Percentiles rank a stretch among this genome's conserved stretches.
Conservation (phyloP, 192 early-diverging fungal species). For the Dissophora globulifera region DNA sequence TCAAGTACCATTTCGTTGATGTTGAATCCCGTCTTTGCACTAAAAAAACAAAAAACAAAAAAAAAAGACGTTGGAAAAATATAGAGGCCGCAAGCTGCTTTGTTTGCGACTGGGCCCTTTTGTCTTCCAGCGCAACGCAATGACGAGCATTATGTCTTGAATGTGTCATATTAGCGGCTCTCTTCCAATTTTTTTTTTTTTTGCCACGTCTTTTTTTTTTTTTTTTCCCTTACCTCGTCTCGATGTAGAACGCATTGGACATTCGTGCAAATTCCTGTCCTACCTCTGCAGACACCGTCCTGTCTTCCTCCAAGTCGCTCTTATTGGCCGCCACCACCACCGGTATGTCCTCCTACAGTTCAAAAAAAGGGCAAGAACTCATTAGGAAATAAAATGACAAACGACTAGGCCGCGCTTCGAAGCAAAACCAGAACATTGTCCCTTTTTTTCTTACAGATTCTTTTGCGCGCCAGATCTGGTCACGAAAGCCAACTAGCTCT, state of each 20-base stretch:
- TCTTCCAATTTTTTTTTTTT: too few relatives aligned
- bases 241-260: slow-evolving; percentile 70
- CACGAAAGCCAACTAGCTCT: slow-evolving; percentile 77
- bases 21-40: slow-evolving; percentile 39
- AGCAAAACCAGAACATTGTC: too few relatives aligned
- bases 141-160: too few relatives aligned
- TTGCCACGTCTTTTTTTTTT: too few relatives aligned
- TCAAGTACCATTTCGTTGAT: slow-evolving; percentile 35
- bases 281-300: slow-evolving; percentile 65
- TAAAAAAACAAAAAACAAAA: background rate
- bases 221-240: slow-evolving; percentile 67
- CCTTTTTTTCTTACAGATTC: slow-evolving; percentile 60
- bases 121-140: too few relatives aligned
- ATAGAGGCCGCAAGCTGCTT: too few relatives aligned
- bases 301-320: slow-evolving; percentile 76
- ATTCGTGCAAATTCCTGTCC: slow-evolving; percentile 63
- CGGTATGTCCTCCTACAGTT: slow-evolving; percentile 61
- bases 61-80: background rate
- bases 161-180: too few relatives aligned
- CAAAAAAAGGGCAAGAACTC: background rate
- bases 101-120: too few relatives aligned
- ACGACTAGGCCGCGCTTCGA: slow-evolving; percentile 41
- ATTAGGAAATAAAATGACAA: background rate
- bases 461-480: slow-evolving; percentile 86
- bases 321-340: slow-evolving; percentile 91